Conservation (phyloP, 345 rosid genomes). For the Moricandia arvensis region DNA sequence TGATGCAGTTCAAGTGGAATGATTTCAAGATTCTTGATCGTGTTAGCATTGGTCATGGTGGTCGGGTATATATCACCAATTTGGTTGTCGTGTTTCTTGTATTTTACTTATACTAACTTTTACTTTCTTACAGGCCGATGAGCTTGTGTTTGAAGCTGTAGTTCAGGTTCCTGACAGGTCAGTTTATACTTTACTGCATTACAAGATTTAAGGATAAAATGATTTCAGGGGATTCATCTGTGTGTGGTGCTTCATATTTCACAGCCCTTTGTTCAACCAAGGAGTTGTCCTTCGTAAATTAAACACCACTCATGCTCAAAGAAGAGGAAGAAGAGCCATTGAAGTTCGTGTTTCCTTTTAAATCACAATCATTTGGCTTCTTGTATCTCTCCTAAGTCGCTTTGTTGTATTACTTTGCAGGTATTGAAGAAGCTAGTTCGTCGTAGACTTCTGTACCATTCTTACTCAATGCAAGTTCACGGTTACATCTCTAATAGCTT, state of each 20-base stretch:
- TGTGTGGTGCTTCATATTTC: constrained; percentile 35
- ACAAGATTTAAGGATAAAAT: constrained; percentile 10
- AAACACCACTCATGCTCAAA: constrained; percentile 69
- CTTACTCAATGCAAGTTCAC: constrained; percentile 95
- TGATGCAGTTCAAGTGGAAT: constrained; percentile 68
- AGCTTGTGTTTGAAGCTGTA: constrained; percentile 78
- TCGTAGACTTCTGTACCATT: constrained; percentile 77
- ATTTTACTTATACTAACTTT: not conserved
- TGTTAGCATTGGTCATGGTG: constrained; percentile 84
- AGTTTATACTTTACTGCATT: constrained; percentile 25
- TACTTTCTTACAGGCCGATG: constrained; percentile 57
- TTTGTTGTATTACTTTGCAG: constrained; percentile 38
- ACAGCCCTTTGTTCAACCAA: constrained; percentile 80
- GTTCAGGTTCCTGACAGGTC: constrained; percentile 72
- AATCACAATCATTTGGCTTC: not conserved
- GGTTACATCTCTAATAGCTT: constrained; percentile 57
- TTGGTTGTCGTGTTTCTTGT: too few relatives aligned
- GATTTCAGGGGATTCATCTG: constrained; percentile 22
- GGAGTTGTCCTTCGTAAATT: constrained; percentile 79
- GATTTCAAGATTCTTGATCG: constrained; percentile 76
- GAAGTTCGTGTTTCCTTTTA: constrained; percentile 49
- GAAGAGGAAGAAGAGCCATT: constrained; percentile 86
- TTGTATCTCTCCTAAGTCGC: not conserved
- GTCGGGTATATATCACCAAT: constrained; percentile 51
- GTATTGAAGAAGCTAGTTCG: constrained; percentile 80